These are phyloP conservation scores for Yarrowia yakushimensis DNA, from an alignment of 805 yeast genomes.

Conservation along the genomic window DNA sequence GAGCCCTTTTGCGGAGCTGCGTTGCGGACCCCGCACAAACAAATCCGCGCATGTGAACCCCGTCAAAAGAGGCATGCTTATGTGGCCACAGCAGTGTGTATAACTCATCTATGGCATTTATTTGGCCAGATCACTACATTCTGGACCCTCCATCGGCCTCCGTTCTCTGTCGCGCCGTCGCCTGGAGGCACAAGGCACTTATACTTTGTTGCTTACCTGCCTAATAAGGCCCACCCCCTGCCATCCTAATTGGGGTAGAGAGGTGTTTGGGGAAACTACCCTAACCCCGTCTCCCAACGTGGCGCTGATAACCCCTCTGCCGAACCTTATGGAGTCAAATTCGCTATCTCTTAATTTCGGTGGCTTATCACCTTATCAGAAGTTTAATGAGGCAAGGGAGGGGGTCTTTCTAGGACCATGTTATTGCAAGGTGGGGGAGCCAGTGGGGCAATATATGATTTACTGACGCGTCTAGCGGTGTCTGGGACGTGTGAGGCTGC, in stretches of 20 bases:
- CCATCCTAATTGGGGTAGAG: constrained; percentile 19
- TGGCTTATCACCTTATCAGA: constrained; percentile 24
- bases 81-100: neutral
- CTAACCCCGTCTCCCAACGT: constrained; percentile 10
- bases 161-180: neutral
- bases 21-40: neutral
- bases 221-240: constrained; percentile 19
- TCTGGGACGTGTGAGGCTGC: neutral
- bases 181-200: neutral
- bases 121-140: neutral
- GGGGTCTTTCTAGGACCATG: neutral
- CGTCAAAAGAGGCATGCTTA: neutral
- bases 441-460: neutral
- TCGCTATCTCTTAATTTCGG: constrained; percentile 20
- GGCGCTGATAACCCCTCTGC: constrained; percentile 23
- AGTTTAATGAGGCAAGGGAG: constrained; percentile 6
- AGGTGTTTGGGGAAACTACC: neutral
- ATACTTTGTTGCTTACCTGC: constrained; percentile 18
- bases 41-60: neutral
- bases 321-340: neutral
- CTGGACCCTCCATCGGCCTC: neutral
- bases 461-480: neutral
- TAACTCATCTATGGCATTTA: neutral
- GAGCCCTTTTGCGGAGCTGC: constrained; percentile 22
- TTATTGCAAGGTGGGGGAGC: neutral